phyloP scores from a whole-genome alignment of 352 stramenopile species.

The Halophytophthora polymorphica region DNA sequence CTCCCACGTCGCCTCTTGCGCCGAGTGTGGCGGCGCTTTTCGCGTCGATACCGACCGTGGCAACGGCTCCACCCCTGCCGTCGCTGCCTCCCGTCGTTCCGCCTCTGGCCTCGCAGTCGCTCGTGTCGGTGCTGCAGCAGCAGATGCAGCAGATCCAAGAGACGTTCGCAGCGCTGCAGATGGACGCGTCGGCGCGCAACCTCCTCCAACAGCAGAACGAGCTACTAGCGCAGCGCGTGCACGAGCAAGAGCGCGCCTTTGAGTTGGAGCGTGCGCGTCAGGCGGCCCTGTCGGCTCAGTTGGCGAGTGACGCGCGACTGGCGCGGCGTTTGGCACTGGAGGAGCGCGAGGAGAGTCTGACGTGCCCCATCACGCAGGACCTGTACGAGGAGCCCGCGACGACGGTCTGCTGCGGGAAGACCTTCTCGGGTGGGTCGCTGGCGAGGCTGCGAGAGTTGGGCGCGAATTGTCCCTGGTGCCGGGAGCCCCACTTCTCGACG shows the following conservation, averaged over 20 bases:
- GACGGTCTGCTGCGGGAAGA: conserved; percentile 15
- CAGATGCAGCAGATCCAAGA: conserved; percentile 19
- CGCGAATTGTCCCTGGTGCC: conserved; percentile 6
- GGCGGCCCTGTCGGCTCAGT: not conserved
- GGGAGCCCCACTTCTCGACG: not conserved
- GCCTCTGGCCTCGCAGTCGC: conserved; percentile 5
- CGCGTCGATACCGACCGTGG: no score
- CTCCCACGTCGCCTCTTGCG: no score
- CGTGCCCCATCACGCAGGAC: conserved; percentile 6
- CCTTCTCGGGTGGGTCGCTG: conserved; percentile 1
- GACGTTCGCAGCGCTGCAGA: conserved; percentile 14
- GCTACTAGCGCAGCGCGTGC: conserved; percentile 17
- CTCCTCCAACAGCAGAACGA: conserved; percentile 14
- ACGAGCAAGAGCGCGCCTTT: conserved; percentile 3
- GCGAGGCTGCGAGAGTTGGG: not conserved
- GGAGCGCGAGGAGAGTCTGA: conserved; percentile 7
- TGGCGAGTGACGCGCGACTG: conserved; percentile 3
- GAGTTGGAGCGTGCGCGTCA: not conserved
- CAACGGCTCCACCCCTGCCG: conserved; percentile 6
- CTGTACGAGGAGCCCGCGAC: conserved; percentile 8
- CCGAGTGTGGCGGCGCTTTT: no score
- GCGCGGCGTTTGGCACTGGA: not conserved
- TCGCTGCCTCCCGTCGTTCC: no score
- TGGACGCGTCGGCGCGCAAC: conserved; percentile 15
- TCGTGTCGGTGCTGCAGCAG: conserved; percentile 18